These are phyloP conservation scores for Macrolepiota dolichaula DNA, from an alignment of 768 basidiomycete species.

Conservation along the genomic window DNA sequence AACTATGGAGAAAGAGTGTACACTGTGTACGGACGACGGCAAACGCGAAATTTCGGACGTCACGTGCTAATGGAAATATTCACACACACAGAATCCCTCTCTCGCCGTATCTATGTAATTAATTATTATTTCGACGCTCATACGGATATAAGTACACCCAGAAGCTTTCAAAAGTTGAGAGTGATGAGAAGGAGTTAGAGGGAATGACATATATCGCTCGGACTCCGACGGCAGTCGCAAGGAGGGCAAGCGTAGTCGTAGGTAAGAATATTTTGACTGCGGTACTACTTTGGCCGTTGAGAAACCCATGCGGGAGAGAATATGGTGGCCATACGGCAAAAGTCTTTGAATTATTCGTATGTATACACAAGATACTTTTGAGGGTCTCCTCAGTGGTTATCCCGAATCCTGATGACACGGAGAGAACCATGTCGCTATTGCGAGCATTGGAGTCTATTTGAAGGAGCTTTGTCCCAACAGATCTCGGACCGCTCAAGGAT, in stretches of 20 bases:
- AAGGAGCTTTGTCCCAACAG: too few species aligned
- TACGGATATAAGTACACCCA: conserved; percentile 44
- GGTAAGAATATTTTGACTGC: neutral
- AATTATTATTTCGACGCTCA: too few species aligned
- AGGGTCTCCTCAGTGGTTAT: neutral
- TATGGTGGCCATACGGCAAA: neutral
- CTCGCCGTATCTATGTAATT: too few species aligned
- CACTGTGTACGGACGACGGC: neutral
- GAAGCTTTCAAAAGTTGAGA: conserved; percentile 33
- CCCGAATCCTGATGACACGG: too few species aligned
- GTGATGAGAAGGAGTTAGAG: conserved; percentile 34
- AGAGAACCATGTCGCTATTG: too few species aligned
- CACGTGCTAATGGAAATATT: neutral
- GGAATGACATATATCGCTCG: conserved; percentile 35
- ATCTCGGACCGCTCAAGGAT: too few species aligned
- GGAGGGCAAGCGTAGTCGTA: conserved; percentile 9
- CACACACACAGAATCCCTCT: too few species aligned
- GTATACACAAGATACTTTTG: too few species aligned
- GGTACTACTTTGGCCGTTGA: neutral
- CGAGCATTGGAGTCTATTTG: too few species aligned
- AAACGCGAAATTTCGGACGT: conserved; percentile 3
- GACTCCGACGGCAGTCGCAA: conserved; percentile 13
- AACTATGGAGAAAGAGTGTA: neutral
- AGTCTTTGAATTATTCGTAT: conserved; percentile 9
- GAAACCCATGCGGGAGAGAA: neutral